A percentile compares a stretch with the other conserved stretches of the same genome.
Conservation (phyloP, 305 asterid genomes). For the Ilex paraguariensis region DNA sequence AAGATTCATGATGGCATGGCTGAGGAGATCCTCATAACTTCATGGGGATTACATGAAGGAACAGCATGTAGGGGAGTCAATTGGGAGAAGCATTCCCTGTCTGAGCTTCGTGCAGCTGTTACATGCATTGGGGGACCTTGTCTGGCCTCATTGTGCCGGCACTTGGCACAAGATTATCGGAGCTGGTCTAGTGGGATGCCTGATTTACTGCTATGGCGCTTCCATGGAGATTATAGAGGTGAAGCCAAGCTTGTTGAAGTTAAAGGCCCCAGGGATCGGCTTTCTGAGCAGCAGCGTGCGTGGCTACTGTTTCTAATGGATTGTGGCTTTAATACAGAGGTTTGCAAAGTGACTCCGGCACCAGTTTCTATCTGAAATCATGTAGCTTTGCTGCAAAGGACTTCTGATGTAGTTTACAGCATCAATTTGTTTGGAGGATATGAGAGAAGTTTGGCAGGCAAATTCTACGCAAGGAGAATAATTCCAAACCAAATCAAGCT, state of each 20-base stretch:
- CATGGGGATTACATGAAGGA: constrained; percentile 68
- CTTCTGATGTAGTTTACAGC: no score
- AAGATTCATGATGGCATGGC: constrained; percentile 71
- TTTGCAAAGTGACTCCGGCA: constrained; percentile 76
- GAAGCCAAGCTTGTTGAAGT: constrained; percentile 98
- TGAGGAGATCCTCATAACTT: constrained; percentile 75
- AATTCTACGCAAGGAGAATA: no score
- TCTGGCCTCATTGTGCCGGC: constrained; percentile 70
- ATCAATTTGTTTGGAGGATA: no score
- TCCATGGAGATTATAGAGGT: constrained; percentile 61
- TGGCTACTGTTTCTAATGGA: constrained; percentile 83
- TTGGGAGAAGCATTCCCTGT: constrained; percentile 78
- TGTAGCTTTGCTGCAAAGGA: neutral
- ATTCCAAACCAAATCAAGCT: no score
- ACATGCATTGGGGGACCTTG: constrained; percentile 83
- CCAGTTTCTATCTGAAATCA: neutral
- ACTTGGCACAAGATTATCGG: constrained; percentile 84
- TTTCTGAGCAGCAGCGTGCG: constrained; percentile 96
- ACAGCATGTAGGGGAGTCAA: constrained; percentile 82
- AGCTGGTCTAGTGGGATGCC: constrained; percentile 99
- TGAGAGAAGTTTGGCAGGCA: no score
- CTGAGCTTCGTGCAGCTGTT: constrained; percentile 71
- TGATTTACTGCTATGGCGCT: constrained; percentile 87
- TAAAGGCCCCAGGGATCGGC: constrained; percentile 88
- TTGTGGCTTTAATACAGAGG: constrained; percentile 77